Percentiles rank a stretch among this genome's conserved stretches.
Evolutionary conservation across 1,284 basidiomycete genomes (phyloP).

Genomic region (Malassezia brasiliensis): DNA sequence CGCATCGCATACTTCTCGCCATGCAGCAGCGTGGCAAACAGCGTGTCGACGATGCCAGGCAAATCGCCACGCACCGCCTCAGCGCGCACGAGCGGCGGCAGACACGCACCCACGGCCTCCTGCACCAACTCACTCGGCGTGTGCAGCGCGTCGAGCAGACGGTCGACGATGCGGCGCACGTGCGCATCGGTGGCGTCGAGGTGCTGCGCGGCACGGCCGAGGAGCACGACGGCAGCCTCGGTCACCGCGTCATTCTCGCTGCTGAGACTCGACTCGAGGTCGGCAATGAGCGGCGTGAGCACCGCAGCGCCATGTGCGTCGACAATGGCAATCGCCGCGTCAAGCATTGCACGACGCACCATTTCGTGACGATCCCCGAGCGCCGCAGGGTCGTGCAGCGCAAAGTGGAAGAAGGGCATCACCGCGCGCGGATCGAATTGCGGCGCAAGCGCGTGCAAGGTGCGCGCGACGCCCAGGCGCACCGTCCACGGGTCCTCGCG

Average conservation of each 20-base stretch:
- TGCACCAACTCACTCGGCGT: conserved; percentile 96
- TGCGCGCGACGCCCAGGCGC: conserved; percentile 64
- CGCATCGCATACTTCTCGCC: conserved; percentile 74
- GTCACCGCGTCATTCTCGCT: conserved; percentile 55
- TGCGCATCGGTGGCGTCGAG: conserved; percentile 56
- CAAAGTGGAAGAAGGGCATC: conserved; percentile 71
- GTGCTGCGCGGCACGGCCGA: conserved; percentile 85
- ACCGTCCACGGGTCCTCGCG: conserved; percentile 84
- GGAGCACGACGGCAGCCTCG: conserved; percentile 87
- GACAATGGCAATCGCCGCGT: conserved; percentile 70
- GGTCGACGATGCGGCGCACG: conserved; percentile 60
- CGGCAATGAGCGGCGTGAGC: conserved; percentile 66
- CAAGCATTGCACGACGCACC: conserved; percentile 77
- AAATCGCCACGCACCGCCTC: conserved; percentile 53
- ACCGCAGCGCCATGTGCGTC: conserved; percentile 70
- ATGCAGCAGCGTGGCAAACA: conserved; percentile 59
- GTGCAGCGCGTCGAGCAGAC: conserved; percentile 80
- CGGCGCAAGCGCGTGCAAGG: conserved; percentile 64
- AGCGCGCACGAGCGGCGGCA: conserved; percentile 72
- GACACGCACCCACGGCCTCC: conserved; percentile 79
- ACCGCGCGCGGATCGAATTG: conserved; percentile 61
- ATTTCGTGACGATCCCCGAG: conserved; percentile 75
- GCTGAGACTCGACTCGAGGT: conserved; percentile 59
- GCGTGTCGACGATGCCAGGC: conserved; percentile 56
- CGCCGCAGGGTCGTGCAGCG: conserved; percentile 67